A percentile compares a stretch with the other conserved stretches of the same genome.
phyloP scores from a whole-genome alignment of 345 rosid genomes.

The Schrenkiella parvula region DNA sequence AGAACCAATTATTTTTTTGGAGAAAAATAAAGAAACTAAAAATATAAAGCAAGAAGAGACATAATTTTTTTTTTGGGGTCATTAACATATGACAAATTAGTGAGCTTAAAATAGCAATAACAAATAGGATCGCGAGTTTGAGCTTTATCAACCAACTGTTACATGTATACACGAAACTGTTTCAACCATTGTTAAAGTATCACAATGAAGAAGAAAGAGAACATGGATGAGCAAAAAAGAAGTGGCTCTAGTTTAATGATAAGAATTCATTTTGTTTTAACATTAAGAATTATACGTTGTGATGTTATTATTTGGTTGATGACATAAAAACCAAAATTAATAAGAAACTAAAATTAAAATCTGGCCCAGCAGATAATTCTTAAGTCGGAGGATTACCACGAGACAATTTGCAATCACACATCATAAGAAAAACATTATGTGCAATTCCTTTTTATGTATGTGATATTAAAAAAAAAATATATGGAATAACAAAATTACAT shows the following conservation, averaged over 20 bases:
- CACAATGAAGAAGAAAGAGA: not conserved
- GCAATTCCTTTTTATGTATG: not conserved
- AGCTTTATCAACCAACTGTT: not conserved
- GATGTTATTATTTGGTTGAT: not conserved
- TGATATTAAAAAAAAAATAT: no score
- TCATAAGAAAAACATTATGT: not conserved
- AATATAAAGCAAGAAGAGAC: conserved; percentile 1
- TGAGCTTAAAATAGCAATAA: not conserved
- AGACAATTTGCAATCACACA: not conserved
- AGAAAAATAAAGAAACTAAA: not conserved
- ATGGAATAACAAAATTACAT: not conserved
- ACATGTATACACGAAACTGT: not conserved
- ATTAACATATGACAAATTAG: not conserved
- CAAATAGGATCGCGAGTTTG: not conserved
- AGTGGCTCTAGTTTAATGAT: no score
- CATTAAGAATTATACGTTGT: no score
- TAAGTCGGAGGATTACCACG: not conserved
- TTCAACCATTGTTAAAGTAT: not conserved
- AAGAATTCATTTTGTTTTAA: no score
- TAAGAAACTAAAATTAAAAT: not conserved
- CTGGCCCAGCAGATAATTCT: not conserved
- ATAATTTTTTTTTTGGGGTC: no score
- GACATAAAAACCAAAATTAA: not conserved
- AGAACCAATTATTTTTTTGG: not conserved
- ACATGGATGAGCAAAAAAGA: no score